Evolutionary conservation across 176 grass and related monocot species (phyloP).

Genomic region (Phoenix dactylifera): DNA sequence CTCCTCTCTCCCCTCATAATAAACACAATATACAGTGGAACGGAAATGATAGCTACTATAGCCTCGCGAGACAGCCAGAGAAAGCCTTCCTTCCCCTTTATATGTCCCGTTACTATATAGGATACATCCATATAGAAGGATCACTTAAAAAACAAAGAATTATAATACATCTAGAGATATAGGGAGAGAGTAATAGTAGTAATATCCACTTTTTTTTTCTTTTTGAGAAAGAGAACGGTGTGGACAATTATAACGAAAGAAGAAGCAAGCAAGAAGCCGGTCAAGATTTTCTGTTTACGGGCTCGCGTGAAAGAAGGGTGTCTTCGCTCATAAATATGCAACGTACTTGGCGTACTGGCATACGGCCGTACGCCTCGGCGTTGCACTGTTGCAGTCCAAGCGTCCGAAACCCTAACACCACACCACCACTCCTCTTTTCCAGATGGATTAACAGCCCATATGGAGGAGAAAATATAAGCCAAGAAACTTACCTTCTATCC

Average conservation of each 20-base stretch:
- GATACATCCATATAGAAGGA: conserved; percentile 40
- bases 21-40: neutral
- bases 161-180: no score
- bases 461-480: conserved; percentile 8
- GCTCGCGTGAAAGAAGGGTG: conserved; percentile 79
- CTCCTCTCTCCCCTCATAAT: neutral
- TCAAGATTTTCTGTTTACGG: conserved; percentile 23
- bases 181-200: no score
- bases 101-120: conserved; percentile 11
- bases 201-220: no score
- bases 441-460: conserved; percentile 26
- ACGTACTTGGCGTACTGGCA: conserved; percentile 61
- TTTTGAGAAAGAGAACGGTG: no score
- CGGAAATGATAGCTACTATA: conserved; percentile 30
- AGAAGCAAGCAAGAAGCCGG: no score
- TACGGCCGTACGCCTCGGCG: conserved; percentile 73
- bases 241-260: no score
- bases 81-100: conserved; percentile 9
- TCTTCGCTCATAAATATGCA: conserved; percentile 30
- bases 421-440: conserved; percentile 26
- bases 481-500: conserved; percentile 21
- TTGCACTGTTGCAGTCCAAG: conserved; percentile 34
- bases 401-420: conserved; percentile 16
- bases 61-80: conserved; percentile 52
- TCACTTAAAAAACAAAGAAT: conserved; percentile 5